phyloP scores from a whole-genome alignment of 768 basidiomycete genomes.

The Paxillus ammoniavirescens region DNA sequence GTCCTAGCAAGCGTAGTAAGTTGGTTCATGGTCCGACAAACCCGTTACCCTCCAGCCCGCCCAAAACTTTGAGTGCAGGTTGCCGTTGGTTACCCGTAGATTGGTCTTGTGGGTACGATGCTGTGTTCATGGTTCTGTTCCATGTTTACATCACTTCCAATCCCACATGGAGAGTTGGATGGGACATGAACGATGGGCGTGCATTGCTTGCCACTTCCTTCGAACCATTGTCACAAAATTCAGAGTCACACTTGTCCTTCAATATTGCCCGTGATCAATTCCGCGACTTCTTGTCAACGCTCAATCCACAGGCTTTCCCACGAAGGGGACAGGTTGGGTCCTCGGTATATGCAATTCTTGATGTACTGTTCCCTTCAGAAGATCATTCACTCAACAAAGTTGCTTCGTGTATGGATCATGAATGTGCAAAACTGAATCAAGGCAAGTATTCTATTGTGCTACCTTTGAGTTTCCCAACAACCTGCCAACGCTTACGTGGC shows the following conservation, averaged over 20 bases:
- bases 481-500: no score
- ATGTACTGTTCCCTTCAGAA: no score
- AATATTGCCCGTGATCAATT: neutral
- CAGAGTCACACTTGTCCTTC: neutral
- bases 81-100: constrained; percentile 5
- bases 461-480: no score
- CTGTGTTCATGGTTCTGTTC: constrained; percentile 8
- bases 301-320: neutral
- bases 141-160: neutral
- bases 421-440: no score
- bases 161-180: neutral
- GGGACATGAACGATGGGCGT: neutral
- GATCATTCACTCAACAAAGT: neutral
- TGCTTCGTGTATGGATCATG: neutral
- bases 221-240: neutral
- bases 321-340: neutral
- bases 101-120: constrained; percentile 12
- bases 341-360: no score
- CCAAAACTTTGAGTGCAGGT: neutral
- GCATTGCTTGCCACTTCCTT: neutral
- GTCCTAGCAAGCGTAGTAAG: no score
- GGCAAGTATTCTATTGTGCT: no score
- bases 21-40: no score
- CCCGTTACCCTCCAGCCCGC: no score
- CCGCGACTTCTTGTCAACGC: neutral